phyloP scores from a whole-genome alignment of 768 basidiomycete genomes.

The Lactifluus pinguis region DNA sequence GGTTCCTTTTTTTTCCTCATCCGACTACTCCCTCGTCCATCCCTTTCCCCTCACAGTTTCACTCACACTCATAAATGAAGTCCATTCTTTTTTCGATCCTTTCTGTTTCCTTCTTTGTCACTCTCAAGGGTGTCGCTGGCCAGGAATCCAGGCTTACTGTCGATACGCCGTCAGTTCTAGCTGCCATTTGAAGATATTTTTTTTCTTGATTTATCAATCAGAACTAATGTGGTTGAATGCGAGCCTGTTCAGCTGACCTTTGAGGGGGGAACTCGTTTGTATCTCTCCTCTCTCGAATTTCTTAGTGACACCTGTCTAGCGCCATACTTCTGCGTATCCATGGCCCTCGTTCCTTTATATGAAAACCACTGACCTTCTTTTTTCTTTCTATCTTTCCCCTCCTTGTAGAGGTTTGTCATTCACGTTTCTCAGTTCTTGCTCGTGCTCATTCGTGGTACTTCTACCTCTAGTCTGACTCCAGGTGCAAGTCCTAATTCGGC shows the following conservation, averaged over 20 bases:
- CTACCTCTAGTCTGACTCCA: no score
- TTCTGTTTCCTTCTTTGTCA: no score
- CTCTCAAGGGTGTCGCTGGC: no score
- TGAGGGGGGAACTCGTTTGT: constrained; percentile 41
- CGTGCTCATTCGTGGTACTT: no score
- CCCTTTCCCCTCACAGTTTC: constrained; percentile 20
- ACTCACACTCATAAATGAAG: constrained; percentile 37
- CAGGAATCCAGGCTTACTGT: no score
- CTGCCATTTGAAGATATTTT: not conserved
- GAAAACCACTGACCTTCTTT: not conserved
- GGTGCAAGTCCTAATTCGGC: no score
- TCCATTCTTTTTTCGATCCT: constrained; percentile 21
- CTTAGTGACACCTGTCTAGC: constrained; percentile 6
- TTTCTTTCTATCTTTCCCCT: not conserved
- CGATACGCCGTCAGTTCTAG: constrained; percentile 23
- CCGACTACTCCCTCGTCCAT: constrained; percentile 25
- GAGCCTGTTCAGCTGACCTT: constrained; percentile 47
- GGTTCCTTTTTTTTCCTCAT: constrained; percentile 21
- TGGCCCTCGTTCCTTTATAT: not conserved
- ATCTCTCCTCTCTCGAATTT: not conserved
- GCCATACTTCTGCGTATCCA: constrained; percentile 39
- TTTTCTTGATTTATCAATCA: constrained; percentile 22
- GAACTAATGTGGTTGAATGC: constrained; percentile 44
- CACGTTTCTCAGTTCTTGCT: no score
- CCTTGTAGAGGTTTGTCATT: constrained; percentile 31